These are phyloP conservation scores for Emmonsiellopsis sp. DNA, from an alignment of 2,329 filamentous ascomycete species.

Conservation along the genomic window DNA sequence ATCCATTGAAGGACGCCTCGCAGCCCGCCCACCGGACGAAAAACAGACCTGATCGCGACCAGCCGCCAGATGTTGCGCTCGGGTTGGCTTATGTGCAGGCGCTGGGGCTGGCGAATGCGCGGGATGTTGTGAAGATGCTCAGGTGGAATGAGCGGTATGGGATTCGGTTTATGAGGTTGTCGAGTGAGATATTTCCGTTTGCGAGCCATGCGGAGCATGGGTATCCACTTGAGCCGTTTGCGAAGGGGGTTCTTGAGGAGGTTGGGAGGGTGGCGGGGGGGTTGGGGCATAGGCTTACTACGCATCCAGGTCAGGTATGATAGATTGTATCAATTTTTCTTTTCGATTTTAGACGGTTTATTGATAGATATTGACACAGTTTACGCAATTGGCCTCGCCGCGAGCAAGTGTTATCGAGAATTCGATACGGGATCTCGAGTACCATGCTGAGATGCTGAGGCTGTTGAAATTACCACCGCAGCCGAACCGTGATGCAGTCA, in stretches of 20 bases:
- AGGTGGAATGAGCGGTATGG: constrained; percentile 87
- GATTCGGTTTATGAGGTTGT: constrained; percentile 86
- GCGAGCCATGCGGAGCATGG: constrained; percentile 81
- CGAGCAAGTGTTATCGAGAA: constrained; percentile 66
- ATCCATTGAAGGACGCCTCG: constrained; percentile 66
- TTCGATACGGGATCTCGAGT: constrained; percentile 72
- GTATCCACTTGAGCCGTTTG: constrained; percentile 77
- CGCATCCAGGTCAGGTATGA: constrained; percentile 68
- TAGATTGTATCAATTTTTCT: background rate
- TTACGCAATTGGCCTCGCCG: constrained; percentile 83
- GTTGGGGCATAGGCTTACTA: constrained; percentile 76
- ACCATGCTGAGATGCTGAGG: constrained; percentile 76
- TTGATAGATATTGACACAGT: constrained; percentile 38
- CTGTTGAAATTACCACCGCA: constrained; percentile 70
- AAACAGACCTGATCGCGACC: constrained; percentile 69
- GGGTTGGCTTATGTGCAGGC: constrained; percentile 68
- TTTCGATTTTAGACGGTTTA: background rate
- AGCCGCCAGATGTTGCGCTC: constrained; percentile 58
- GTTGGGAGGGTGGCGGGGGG: constrained; percentile 68
- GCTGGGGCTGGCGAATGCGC: constrained; percentile 70
- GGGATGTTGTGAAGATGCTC: constrained; percentile 76
- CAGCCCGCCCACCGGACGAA: constrained; percentile 74
- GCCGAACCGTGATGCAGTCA: constrained; percentile 74
- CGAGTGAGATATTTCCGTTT: constrained; percentile 95
- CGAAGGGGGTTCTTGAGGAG: constrained; percentile 64